Conservation (phyloP, 2,329 filamentous ascomycete genomes). For the Trichophyton equinum region DNA sequence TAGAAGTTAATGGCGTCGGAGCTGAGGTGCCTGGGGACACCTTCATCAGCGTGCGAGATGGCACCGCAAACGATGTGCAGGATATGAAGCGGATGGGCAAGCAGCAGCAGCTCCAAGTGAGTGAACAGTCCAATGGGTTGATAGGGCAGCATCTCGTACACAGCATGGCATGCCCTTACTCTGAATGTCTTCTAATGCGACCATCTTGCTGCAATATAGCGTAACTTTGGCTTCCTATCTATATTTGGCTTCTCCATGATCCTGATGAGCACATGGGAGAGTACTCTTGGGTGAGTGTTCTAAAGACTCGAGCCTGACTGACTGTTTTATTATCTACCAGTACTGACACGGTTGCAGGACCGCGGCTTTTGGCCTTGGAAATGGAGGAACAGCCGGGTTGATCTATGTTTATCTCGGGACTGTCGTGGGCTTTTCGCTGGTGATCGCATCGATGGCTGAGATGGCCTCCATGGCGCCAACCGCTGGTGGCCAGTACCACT, state of each 20-base stretch:
- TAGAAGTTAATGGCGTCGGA: neutral
- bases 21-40: conserved; percentile 1
- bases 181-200: neutral
- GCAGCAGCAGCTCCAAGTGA: conserved; percentile 5
- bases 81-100: conserved; percentile 9
- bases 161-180: neutral
- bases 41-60: conserved; percentile 2
- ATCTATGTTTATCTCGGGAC: conserved; percentile 28
- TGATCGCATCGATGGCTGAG: conserved; percentile 30
- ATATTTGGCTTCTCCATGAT: conserved; percentile 8
- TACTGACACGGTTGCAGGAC: conserved; percentile 12
- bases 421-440: conserved; percentile 22
- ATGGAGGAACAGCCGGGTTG: conserved; percentile 29
- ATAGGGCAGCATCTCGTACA: neutral
- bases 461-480: conserved; percentile 36
- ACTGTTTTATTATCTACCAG: neutral
- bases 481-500: conserved; percentile 31
- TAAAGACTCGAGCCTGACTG: neutral
- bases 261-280: conserved; percentile 30
- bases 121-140: neutral
- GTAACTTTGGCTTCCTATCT: conserved; percentile 8
- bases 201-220: neutral
- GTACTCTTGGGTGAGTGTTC: conserved; percentile 26
- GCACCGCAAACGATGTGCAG: conserved; percentile 3
- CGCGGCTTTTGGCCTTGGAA: conserved; percentile 21